phyloP scores from a whole-genome alignment of 345 rosid species.

The Conringia planisiliqua region DNA sequence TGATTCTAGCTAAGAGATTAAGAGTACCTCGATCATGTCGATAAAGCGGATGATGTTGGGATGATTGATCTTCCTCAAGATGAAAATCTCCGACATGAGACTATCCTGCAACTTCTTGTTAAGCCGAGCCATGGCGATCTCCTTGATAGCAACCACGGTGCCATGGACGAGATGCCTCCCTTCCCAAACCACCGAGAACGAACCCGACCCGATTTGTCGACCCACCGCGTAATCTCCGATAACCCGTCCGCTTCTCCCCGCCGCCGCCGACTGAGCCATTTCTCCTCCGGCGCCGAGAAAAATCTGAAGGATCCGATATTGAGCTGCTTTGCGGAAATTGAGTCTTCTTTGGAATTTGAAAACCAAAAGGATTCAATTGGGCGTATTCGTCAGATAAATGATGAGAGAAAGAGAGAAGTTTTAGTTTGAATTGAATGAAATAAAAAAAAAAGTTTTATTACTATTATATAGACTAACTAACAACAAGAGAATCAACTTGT shows the following conservation, averaged over 20 bases:
- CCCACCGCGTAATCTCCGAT: slow-evolving; percentile 85
- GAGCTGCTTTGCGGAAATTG: slow-evolving; percentile 16
- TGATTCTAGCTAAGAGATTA: not conserved
- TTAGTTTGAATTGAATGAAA: not conserved
- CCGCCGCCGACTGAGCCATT: slow-evolving; percentile 62
- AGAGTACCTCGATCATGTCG: slow-evolving; percentile 83
- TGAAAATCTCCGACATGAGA: slow-evolving; percentile 87
- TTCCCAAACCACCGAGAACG: slow-evolving; percentile 93
- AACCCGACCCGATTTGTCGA: slow-evolving; percentile 90
- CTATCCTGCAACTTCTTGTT: slow-evolving; percentile 87
- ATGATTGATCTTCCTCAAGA: slow-evolving; percentile 68
- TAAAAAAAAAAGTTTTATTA: not conserved
- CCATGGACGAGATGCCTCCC: slow-evolving; percentile 90
- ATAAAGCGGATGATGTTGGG: slow-evolving; percentile 85
- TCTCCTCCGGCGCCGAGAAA: not conserved
- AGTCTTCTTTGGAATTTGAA: slow-evolving; percentile 25
- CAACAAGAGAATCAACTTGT: slow-evolving; percentile 24
- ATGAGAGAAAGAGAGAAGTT: slow-evolving; percentile 15
- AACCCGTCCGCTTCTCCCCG: slow-evolving; percentile 51
- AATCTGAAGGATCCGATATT: slow-evolving; percentile 10
- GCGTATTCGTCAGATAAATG: slow-evolving; percentile 20
- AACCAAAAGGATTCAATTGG: slow-evolving; percentile 23
- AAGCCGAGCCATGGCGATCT: slow-evolving; percentile 67
- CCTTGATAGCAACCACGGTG: slow-evolving; percentile 94
- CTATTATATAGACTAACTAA: not conserved